Conservation (phyloP, 1,139 yeast species). For the Scheffersomyces illinoinensis region DNA sequence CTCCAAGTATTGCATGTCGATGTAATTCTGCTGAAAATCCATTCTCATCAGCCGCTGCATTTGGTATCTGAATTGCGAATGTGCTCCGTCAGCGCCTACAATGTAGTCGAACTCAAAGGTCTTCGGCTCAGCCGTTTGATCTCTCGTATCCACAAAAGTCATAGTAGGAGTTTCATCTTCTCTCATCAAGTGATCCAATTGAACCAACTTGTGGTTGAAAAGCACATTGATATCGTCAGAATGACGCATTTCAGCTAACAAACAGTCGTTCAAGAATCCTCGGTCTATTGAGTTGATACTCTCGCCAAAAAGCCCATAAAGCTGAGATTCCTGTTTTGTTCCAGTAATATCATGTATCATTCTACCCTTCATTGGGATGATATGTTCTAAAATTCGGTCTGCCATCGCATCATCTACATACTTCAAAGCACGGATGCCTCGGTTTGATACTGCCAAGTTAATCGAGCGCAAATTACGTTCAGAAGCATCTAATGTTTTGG, state of each 20-base stretch:
- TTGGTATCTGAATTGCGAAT: constrained; percentile 70
- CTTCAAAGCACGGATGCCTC: constrained; percentile 74
- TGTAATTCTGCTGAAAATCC: constrained; percentile 74
- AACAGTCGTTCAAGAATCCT: constrained; percentile 59
- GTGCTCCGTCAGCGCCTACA: constrained; percentile 88
- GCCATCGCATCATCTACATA: constrained; percentile 63
- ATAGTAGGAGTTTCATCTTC: constrained; percentile 23
- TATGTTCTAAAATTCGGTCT: constrained; percentile 52
- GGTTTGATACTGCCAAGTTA: constrained; percentile 80
- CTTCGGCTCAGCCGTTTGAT: constrained; percentile 10
- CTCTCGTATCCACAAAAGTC: constrained; percentile 20
- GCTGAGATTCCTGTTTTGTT: constrained; percentile 59
- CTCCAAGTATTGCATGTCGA: constrained; percentile 84
- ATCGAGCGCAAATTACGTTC: constrained; percentile 59
- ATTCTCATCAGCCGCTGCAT: constrained; percentile 67
- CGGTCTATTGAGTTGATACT: constrained; percentile 85
- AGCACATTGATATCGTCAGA: constrained; percentile 42
- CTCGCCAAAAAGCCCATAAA: constrained; percentile 84
- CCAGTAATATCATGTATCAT: constrained; percentile 82
- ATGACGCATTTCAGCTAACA: constrained; percentile 62
- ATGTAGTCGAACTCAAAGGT: constrained; percentile 52
- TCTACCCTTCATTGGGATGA: constrained; percentile 85
- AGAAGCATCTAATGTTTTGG: constrained; percentile 23
- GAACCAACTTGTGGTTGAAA: constrained; percentile 61
- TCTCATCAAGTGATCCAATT: constrained; percentile 26